Conservation (phyloP, 2,329 filamentous ascomycete species). For the Neonectria magnoliae region DNA sequence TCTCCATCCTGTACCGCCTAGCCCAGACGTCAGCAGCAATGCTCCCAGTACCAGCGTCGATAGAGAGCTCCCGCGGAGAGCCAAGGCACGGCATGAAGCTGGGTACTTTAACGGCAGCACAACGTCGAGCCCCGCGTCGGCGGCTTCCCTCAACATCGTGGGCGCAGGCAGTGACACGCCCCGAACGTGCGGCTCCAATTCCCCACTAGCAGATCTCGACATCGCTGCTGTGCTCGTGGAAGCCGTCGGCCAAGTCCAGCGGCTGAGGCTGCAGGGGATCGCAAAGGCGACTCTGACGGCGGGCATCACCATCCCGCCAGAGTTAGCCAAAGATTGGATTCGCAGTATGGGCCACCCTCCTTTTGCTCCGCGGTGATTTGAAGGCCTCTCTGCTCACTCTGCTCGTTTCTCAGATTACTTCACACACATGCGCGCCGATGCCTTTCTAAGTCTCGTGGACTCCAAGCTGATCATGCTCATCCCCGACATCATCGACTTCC, state of each 20-base stretch:
- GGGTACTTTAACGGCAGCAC: constrained; percentile 18
- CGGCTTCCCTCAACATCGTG: constrained; percentile 15
- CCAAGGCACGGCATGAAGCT: background rate
- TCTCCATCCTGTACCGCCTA: constrained; percentile 4
- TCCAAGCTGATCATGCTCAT: constrained; percentile 9
- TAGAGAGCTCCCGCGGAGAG: background rate
- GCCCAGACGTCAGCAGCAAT: background rate
- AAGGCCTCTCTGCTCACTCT: background rate
- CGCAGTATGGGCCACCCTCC: background rate
- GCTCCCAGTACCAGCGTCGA: background rate
- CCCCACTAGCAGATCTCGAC: background rate
- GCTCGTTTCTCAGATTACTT: constrained; percentile 8
- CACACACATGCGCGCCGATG: constrained; percentile 12
- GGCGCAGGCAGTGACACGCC: constrained; percentile 16
- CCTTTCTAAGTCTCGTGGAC: constrained; percentile 13
- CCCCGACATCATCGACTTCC: constrained; percentile 36
- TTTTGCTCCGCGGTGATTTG: background rate
- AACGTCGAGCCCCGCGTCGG: constrained; percentile 29
- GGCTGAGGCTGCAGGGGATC: constrained; percentile 1
- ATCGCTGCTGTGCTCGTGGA: constrained; percentile 3
- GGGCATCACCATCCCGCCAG: background rate
- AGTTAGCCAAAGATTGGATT: constrained; percentile 16
- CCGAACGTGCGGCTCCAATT: constrained; percentile 4
- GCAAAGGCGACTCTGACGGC: constrained; percentile 6
- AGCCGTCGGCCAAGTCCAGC: constrained; percentile 14